These are phyloP conservation scores for Colletotrichum tamarilloi DNA, from an alignment of 2,329 filamentous ascomycete species.

Conservation along the genomic window DNA sequence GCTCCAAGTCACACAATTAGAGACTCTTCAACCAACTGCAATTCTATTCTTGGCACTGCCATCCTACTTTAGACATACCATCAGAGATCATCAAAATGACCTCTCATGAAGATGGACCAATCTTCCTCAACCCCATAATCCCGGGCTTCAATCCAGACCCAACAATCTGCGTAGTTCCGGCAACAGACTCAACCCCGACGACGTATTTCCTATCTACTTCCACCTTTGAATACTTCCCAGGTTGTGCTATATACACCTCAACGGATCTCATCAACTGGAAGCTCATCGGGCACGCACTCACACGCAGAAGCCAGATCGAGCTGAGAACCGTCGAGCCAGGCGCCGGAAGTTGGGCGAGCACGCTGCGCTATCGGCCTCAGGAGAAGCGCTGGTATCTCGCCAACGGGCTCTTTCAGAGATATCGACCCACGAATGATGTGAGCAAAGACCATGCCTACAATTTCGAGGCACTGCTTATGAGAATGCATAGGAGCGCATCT, in stretches of 20 bases:
- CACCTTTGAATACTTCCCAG: constrained; percentile 72
- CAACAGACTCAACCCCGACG: constrained; percentile 41
- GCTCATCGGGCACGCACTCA: constrained; percentile 64
- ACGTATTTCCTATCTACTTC: constrained; percentile 70
- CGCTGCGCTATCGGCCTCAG: constrained; percentile 53
- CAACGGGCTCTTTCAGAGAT: constrained; percentile 56
- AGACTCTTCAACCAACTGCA: neutral
- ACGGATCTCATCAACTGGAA: constrained; percentile 63
- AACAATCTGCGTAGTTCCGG: constrained; percentile 54
- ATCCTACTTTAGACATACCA: neutral
- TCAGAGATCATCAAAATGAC: neutral
- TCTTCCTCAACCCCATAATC: constrained; percentile 64
- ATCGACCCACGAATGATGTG: constrained; percentile 48
- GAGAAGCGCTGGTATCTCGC: constrained; percentile 58
- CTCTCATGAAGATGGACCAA: constrained; percentile 17
- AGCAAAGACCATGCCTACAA: neutral
- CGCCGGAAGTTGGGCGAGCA: constrained; percentile 61
- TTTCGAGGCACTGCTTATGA: neutral
- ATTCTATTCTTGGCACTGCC: too few species aligned
- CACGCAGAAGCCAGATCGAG: constrained; percentile 60
- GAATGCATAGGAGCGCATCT: constrained; percentile 56
- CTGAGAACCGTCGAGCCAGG: constrained; percentile 63
- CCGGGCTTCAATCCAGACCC: constrained; percentile 73
- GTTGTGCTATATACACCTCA: constrained; percentile 69
- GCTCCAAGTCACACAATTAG: neutral